Conservation (phyloP, 176 grass and related monocot species). For the Phoenix roebelenii region DNA sequence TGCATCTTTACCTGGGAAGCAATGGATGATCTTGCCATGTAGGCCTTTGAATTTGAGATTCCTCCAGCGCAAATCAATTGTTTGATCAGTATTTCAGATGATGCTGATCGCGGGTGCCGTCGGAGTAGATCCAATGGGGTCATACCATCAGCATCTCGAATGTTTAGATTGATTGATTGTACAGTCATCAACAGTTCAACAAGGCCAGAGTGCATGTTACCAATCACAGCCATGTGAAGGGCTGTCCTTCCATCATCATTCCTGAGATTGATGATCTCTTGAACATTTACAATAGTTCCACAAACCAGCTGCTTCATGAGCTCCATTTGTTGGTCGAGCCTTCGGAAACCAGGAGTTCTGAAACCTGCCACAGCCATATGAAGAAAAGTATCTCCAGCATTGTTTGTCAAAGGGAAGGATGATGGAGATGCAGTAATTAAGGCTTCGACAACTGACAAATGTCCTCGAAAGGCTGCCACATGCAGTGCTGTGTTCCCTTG, state of each 20-base stretch:
- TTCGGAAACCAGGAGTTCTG: constrained; percentile 69
- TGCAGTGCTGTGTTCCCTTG: constrained; percentile 87
- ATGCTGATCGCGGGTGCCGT: constrained; percentile 55
- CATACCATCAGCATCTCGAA: constrained; percentile 54
- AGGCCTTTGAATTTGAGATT: constrained; percentile 49
- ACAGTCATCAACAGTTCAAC: constrained; percentile 62
- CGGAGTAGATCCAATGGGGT: constrained; percentile 62
- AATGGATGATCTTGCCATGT: constrained; percentile 38
- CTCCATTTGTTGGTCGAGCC: constrained; percentile 74
- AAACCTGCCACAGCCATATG: constrained; percentile 87
- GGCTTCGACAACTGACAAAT: constrained; percentile 50
- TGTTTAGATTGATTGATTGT: constrained; percentile 55
- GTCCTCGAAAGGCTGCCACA: constrained; percentile 73
- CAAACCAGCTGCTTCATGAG: constrained; percentile 55
- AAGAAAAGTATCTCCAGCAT: constrained; percentile 72
- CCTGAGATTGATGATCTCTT: constrained; percentile 56
- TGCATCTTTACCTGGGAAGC: constrained; percentile 71
- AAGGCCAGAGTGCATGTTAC: constrained; percentile 52
- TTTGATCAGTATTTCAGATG: constrained; percentile 66
- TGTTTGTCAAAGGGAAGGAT: constrained; percentile 35
- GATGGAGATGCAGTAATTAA: constrained; percentile 50
- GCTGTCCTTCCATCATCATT: constrained; percentile 66
- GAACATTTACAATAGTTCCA: constrained; percentile 30
- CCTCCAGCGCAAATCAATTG: constrained; percentile 74
- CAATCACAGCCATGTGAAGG: constrained; percentile 79